Conservation (phyloP, 371 early-diverging fungal species). For the Rhizopus delemar region DNA sequence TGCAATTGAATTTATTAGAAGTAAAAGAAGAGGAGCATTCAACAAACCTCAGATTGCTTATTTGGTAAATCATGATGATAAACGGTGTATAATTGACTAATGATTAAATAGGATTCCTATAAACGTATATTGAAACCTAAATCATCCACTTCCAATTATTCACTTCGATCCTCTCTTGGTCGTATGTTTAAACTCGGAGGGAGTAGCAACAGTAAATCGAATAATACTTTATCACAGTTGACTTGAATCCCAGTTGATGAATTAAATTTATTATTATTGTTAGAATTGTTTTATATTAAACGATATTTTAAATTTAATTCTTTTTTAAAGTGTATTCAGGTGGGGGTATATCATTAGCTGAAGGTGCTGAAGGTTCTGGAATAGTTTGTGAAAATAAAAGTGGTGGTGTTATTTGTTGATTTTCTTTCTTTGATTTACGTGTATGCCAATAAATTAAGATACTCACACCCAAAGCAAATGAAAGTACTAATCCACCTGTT, state of each 20-base stretch:
- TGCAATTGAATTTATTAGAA: constrained; percentile 76
- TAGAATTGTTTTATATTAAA: constrained; percentile 9
- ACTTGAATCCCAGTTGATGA: constrained; percentile 24
- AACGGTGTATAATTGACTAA: background rate
- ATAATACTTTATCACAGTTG: constrained; percentile 17
- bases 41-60: constrained; percentile 81
- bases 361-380: constrained; percentile 28
- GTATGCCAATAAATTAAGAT: constrained; percentile 31
- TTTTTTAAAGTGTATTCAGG: constrained; percentile 6
- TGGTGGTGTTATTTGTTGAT: constrained; percentile 4
- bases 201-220: constrained; percentile 7
- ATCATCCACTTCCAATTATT: constrained; percentile 37
- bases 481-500: constrained; percentile 25
- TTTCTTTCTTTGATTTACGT: constrained; percentile 17
- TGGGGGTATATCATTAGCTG: constrained; percentile 20
- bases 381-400: background rate
- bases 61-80: constrained; percentile 23
- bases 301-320: constrained; percentile 8
- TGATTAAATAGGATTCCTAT: constrained; percentile 34
- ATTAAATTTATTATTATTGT: constrained; percentile 8
- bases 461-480: constrained; percentile 26
- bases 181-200: constrained; percentile 44
- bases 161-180: constrained; percentile 38
- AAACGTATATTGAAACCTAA: constrained; percentile 42
- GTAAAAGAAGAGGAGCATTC: constrained; percentile 82